phyloP scores from a whole-genome alignment of 208 protist species.

The Blastocrithidia nonstop region DNA sequence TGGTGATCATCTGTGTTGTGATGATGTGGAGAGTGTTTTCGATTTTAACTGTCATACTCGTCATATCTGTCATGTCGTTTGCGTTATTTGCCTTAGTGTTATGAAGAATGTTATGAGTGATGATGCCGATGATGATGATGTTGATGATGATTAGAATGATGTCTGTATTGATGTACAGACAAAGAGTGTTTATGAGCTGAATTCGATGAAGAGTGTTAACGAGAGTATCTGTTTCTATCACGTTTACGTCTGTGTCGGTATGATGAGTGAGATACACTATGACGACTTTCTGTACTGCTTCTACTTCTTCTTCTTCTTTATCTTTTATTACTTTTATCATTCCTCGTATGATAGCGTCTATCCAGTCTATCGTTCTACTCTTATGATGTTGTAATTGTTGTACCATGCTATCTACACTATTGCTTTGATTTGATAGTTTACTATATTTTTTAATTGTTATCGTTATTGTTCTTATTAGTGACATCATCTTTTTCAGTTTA shows the following conservation, averaged over 20 bases:
- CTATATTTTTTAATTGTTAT: too few species aligned
- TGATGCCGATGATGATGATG: background rate
- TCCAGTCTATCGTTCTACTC: too few species aligned
- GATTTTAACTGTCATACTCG: background rate
- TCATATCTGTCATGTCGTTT: too few species aligned
- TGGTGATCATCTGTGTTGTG: background rate
- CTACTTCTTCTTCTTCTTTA: background rate
- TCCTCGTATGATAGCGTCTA: too few species aligned
- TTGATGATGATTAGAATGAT: slow-evolving; percentile 2
- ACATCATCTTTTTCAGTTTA: too few species aligned
- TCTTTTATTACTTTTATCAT: slow-evolving; percentile 4
- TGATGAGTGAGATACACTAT: background rate
- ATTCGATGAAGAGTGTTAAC: too few species aligned
- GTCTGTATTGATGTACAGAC: slow-evolving; percentile 6
- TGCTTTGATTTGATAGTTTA: too few species aligned
- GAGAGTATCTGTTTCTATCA: background rate
- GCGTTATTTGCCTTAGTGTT: background rate
- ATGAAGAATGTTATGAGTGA: background rate
- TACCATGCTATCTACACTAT: too few species aligned
- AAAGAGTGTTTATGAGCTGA: background rate
- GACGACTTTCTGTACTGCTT: background rate
- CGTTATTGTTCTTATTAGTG: too few species aligned
- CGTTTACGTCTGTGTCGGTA: slow-evolving; percentile 2
- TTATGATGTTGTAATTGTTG: too few species aligned
- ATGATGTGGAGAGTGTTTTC: background rate